These are phyloP conservation scores for Priceomyces castillae DNA, from an alignment of 805 yeast species.

Conservation along the genomic window DNA sequence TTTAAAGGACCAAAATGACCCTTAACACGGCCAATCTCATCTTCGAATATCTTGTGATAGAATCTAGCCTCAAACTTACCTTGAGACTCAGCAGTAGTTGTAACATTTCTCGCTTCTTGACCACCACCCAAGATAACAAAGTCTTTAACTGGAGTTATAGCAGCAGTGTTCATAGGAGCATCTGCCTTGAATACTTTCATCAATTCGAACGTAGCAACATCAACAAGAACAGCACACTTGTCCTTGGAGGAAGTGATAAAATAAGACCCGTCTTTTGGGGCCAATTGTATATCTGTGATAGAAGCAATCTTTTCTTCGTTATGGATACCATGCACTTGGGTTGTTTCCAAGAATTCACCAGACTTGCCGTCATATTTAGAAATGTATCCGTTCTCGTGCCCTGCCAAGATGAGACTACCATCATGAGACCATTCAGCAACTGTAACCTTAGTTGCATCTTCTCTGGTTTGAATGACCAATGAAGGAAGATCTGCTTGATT, in stretches of 20 bases:
- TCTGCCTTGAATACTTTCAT: conserved; percentile 80
- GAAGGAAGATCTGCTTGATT: conserved; percentile 55
- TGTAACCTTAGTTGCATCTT: conserved; percentile 58
- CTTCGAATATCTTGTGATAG: conserved; percentile 91
- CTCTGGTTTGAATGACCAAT: conserved; percentile 57
- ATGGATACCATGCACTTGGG: conserved; percentile 69
- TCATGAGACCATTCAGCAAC: conserved; percentile 87
- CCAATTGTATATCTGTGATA: conserved; percentile 87
- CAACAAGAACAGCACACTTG: conserved; percentile 74
- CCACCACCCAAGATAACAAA: conserved; percentile 97
- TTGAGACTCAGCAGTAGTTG: conserved; percentile 90
- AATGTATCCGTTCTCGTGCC: conserved; percentile 83
- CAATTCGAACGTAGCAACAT: conserved; percentile 69
- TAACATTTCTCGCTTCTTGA: conserved; percentile 97
- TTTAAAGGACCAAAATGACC: conserved; percentile 99
- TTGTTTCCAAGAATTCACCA: conserved; percentile 62
- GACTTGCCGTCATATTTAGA: conserved; percentile 75
- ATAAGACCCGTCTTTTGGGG: conserved; percentile 76
- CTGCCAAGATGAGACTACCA: conserved; percentile 73
- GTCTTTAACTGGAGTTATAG: conserved; percentile 90
- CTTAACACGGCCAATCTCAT: conserved; percentile 93
- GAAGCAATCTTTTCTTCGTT: conserved; percentile 40
- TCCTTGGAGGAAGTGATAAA: conserved; percentile 93
- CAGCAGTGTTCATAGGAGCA: conserved; percentile 93
- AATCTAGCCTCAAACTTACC: conserved; percentile 97